Evolutionary conservation across 1,284 basidiomycete genomes (phyloP).

Genomic region (Puccinia sorghi): DNA sequence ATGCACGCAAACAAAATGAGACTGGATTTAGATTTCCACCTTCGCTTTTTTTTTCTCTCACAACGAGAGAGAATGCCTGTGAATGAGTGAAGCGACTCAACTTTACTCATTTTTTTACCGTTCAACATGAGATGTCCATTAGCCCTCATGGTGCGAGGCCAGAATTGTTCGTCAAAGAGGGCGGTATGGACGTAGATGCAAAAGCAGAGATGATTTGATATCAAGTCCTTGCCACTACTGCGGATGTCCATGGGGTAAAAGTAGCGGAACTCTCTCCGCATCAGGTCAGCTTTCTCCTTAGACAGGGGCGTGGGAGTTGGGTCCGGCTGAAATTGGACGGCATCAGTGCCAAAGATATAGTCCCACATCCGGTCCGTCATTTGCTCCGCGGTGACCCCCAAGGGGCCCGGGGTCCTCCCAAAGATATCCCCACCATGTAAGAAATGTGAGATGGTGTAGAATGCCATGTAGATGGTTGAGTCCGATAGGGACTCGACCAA

Average conservation of each 20-base stretch:
- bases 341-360: slow-evolving; percentile 71
- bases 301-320: slow-evolving; percentile 60
- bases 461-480: slow-evolving; percentile 98
- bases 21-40: background rate
- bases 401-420: slow-evolving; percentile 75
- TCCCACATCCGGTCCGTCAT: slow-evolving; percentile 99
- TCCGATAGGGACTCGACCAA: slow-evolving; percentile 95
- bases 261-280: slow-evolving; percentile 92
- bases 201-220: slow-evolving; percentile 95
- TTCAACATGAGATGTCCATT: slow-evolving; percentile 98
- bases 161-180: slow-evolving; percentile 88
- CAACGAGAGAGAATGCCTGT: background rate
- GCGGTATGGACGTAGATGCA: slow-evolving; percentile 92
- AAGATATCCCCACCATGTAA: slow-evolving; percentile 74
- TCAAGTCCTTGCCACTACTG: slow-evolving; percentile 97
- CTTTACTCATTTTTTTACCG: slow-evolving; percentile 89
- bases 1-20: background rate
- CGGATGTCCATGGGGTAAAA: slow-evolving; percentile 99
- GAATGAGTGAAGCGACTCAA: background rate
- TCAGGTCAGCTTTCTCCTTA: slow-evolving; percentile 74
- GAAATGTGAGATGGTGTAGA: slow-evolving; percentile 90
- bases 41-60: background rate
- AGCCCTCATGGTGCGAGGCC: slow-evolving; percentile 86
- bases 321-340: slow-evolving; percentile 70
- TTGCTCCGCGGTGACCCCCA: slow-evolving; percentile 83